Conservation (phyloP, 257 asterid genomes). For the Solanum dulcamara region DNA sequence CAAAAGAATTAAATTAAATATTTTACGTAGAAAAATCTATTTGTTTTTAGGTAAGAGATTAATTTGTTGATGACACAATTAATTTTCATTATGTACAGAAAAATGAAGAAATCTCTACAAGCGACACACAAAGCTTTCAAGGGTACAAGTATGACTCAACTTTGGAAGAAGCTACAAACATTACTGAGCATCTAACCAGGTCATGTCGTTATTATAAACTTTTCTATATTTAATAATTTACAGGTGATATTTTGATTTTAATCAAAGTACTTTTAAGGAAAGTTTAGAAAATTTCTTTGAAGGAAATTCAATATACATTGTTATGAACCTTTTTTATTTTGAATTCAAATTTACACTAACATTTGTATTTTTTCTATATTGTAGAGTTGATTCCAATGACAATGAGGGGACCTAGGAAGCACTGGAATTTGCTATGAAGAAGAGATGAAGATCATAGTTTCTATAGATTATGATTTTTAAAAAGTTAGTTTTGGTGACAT, state of each 20-base stretch:
- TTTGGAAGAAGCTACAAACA: neutral
- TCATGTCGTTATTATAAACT: neutral
- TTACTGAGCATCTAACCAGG: neutral
- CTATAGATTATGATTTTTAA: neutral
- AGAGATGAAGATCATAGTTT: neutral
- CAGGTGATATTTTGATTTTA: no score
- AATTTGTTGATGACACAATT: neutral
- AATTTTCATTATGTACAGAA: neutral
- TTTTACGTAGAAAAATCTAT: neutral
- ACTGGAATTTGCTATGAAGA: neutral
- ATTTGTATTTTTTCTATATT: neutral
- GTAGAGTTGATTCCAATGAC: neutral
- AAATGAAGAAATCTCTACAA: neutral
- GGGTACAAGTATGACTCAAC: neutral
- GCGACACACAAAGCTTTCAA: neutral
- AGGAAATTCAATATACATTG: neutral
- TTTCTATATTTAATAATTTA: neutral
- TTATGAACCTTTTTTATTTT: neutral
- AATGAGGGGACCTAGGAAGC: neutral
- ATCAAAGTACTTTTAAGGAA: neutral
- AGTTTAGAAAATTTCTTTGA: neutral
- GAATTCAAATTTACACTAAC: neutral
- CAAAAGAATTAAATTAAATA: neutral
- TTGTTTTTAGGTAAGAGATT: neutral
- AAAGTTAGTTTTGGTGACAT: neutral